phyloP scores from a whole-genome alignment of 2,329 filamentous ascomycete species.

The Monilinia fructigena region DNA sequence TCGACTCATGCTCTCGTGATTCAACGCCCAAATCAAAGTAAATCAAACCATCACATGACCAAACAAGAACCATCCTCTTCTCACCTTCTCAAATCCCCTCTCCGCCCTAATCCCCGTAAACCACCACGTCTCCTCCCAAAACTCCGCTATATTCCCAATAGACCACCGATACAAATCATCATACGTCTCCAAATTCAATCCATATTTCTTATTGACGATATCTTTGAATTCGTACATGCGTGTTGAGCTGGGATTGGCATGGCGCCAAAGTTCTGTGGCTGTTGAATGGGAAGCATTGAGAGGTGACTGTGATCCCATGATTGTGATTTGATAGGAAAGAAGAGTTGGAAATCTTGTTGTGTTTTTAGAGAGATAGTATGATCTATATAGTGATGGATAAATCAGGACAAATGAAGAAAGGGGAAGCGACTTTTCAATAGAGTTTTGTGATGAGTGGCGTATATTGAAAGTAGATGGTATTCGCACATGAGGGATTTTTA shows the following conservation, averaged over 20 bases:
- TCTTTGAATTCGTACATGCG: conserved; percentile 71
- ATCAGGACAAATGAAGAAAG: conserved; percentile 7
- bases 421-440: conserved; percentile 12
- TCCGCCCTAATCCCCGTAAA: conserved; percentile 75
- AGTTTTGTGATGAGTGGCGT: neutral
- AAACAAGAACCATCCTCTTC: conserved; percentile 26
- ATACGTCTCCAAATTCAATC: conserved; percentile 63
- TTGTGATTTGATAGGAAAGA: neutral
- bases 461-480: too few relatives aligned
- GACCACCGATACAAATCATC: conserved; percentile 83
- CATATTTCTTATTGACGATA: conserved; percentile 65
- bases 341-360: neutral
- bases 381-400: neutral
- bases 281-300: neutral
- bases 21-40: too few relatives aligned
- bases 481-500: neutral
- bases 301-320: conserved; percentile 5
- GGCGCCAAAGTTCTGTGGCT: conserved; percentile 64
- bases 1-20: neutral
- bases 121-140: conserved; percentile 86
- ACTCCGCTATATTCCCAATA: conserved; percentile 67
- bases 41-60: conserved; percentile 17
- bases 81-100: conserved; percentile 58
- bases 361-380: neutral
- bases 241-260: conserved; percentile 64